These are phyloP conservation scores for Parathielavia appendiculata DNA, from an alignment of 495 filamentous ascomycete species.

Conservation along the genomic window DNA sequence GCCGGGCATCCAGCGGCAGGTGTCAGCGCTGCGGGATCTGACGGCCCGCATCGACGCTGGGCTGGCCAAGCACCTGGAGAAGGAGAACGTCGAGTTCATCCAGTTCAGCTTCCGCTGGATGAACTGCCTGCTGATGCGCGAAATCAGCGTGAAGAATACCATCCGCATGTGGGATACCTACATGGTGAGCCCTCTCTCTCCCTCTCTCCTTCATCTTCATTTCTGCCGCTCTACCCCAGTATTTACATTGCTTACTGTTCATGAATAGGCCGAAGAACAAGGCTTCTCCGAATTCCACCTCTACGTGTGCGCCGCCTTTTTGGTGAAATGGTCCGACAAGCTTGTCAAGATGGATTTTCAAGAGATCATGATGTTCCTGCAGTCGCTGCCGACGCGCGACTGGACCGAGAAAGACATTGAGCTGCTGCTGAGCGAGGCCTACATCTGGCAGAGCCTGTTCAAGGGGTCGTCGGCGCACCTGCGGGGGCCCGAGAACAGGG, in stretches of 20 bases:
- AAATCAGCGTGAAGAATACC: constrained; percentile 90
- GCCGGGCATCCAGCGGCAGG: constrained; percentile 92
- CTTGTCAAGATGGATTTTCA: constrained; percentile 96
- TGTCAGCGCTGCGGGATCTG: constrained; percentile 78
- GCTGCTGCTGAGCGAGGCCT: constrained; percentile 88
- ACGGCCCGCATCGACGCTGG: constrained; percentile 81
- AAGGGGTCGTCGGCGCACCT: constrained; percentile 83
- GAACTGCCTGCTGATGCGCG: constrained; percentile 97
- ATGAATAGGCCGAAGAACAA: constrained; percentile 81
- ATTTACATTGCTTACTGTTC: neutral
- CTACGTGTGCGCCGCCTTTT: constrained; percentile 95
- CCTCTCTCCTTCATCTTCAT: neutral
- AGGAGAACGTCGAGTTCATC: constrained; percentile 93
- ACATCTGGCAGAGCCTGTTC: constrained; percentile 92
- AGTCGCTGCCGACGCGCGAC: constrained; percentile 84
- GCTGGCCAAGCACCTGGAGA: constrained; percentile 81
- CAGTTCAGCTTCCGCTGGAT: constrained; percentile 99
- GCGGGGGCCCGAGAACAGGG: constrained; percentile 42
- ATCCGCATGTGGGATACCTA: constrained; percentile 99
- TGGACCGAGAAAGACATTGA: constrained; percentile 99
- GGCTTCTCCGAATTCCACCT: constrained; percentile 97
- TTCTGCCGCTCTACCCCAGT: neutral
- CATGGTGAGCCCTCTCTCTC: constrained; percentile 66
- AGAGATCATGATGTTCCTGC: constrained; percentile 99
- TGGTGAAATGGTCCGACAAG: constrained; percentile 98